These are phyloP conservation scores for Colletotrichum sojae DNA, from an alignment of 2,329 filamentous ascomycete genomes.

Conservation along the genomic window DNA sequence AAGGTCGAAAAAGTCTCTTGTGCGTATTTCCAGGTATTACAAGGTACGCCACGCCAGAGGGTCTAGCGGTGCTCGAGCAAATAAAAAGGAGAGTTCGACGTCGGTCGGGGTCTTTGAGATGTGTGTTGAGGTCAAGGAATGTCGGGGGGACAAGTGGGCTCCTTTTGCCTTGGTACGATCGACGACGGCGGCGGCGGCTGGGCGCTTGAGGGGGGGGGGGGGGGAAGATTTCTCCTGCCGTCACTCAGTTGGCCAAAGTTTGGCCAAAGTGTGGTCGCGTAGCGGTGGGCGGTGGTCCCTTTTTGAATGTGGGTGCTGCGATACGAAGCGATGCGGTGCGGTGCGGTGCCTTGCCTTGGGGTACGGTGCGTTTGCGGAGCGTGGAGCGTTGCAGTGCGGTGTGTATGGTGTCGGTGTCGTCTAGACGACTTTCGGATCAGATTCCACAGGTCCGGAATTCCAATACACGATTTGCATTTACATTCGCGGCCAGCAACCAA, in stretches of 20 bases:
- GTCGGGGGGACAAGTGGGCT: conserved; percentile 41
- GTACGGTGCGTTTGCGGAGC: conserved; percentile 16
- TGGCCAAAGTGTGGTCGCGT: conserved; percentile 40
- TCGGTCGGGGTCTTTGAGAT: conserved; percentile 30
- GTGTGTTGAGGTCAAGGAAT: conserved; percentile 42
- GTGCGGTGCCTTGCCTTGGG: conserved; percentile 23
- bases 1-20: conserved; percentile 28
- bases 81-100: conserved; percentile 40
- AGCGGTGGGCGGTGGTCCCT: conserved; percentile 30
- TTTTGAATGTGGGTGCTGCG: conserved; percentile 39
- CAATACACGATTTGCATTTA: conserved; percentile 9
- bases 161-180: neutral
- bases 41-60: conserved; percentile 40
- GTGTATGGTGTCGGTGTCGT: conserved; percentile 21
- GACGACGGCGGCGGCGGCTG: conserved; percentile 19
- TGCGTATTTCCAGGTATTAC: conserved; percentile 42
- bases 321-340: conserved; percentile 29
- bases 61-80: conserved; percentile 30
- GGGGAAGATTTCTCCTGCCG: conserved; percentile 40
- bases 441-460: conserved; percentile 32
- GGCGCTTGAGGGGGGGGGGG: conserved; percentile 33
- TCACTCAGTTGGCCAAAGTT: conserved; percentile 38
- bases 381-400: conserved; percentile 10
- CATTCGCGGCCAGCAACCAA: neutral
- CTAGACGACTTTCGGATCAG: conserved; percentile 33